A percentile compares a stretch with the other conserved stretches of the same genome.
Conservation (phyloP, 495 filamentous ascomycete species). For the Achaetomiella virescens region DNA sequence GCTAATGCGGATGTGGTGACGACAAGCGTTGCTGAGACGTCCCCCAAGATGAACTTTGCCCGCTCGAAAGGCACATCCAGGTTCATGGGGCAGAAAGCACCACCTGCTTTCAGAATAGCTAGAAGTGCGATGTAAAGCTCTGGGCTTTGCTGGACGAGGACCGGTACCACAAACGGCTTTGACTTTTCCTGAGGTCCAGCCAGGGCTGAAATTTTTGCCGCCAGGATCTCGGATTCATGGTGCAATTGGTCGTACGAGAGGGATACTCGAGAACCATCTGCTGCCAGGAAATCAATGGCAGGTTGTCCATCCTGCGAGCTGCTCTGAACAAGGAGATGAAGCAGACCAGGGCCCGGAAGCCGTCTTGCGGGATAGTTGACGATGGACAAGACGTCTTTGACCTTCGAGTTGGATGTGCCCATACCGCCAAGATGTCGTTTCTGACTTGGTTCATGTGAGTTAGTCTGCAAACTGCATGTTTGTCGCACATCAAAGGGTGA, state of each 20-base stretch:
- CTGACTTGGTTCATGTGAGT: neutral
- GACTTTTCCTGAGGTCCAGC: neutral
- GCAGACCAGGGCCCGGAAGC: constrained; percentile 52
- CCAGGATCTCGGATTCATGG: constrained; percentile 46
- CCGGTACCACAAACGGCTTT: constrained; percentile 52
- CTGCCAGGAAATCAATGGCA: constrained; percentile 52
- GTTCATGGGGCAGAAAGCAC: constrained; percentile 72
- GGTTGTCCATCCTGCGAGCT: neutral
- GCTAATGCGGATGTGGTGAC: constrained; percentile 42
- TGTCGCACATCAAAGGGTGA: no score
- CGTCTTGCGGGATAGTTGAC: constrained; percentile 49
- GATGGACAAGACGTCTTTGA: constrained; percentile 43
- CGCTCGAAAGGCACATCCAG: constrained; percentile 66
- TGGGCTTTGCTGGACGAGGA: constrained; percentile 64
- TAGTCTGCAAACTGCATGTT: no score
- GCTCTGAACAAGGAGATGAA: constrained; percentile 54
- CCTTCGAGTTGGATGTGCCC: neutral
- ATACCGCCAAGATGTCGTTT: neutral
- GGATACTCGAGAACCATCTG: constrained; percentile 36
- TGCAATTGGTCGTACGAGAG: constrained; percentile 59
- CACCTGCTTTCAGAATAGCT: constrained; percentile 69
- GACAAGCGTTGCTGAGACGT: constrained; percentile 55
- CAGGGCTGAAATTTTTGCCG: constrained; percentile 40
- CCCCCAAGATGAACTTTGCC: constrained; percentile 63
- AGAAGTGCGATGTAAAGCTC: constrained; percentile 66